Conservation (phyloP, 2,329 filamentous ascomycete genomes). For the Alternaria brassicicola region DNA sequence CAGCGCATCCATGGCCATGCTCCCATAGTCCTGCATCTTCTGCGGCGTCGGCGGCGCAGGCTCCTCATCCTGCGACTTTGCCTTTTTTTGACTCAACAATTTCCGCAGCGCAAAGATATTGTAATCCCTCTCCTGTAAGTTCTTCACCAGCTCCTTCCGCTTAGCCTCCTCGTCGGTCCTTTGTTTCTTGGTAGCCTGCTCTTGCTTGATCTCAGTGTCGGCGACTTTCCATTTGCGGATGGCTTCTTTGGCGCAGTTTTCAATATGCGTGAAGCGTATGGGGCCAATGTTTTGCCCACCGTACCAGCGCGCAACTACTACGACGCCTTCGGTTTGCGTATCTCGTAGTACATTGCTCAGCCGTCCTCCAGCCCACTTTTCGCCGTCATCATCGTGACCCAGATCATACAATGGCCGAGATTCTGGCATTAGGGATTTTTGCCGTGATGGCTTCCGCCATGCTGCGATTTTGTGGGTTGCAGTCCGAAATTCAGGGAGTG, state of each 20-base stretch:
- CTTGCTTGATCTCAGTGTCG: constrained; percentile 38
- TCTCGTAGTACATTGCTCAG: constrained; percentile 56
- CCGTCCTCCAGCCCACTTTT: constrained; percentile 58
- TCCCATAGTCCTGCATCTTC: constrained; percentile 50
- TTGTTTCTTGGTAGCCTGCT: constrained; percentile 46
- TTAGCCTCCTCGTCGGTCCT: constrained; percentile 45
- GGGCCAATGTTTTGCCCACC: constrained; percentile 61
- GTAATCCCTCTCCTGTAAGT: constrained; percentile 51
- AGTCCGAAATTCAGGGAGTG: constrained; percentile 50
- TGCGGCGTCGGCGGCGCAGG: constrained; percentile 36
- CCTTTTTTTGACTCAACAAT: constrained; percentile 53
- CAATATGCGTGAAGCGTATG: constrained; percentile 60
- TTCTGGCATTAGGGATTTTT: constrained; percentile 52
- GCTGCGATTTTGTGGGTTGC: constrained; percentile 60
- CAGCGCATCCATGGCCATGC: constrained; percentile 51
- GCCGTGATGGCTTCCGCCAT: constrained; percentile 56
- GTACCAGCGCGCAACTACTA: constrained; percentile 63
- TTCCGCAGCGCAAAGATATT: constrained; percentile 56
- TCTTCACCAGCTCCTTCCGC: constrained; percentile 47
- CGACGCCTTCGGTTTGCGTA: constrained; percentile 52
- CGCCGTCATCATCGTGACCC: constrained; percentile 61
- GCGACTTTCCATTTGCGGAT: constrained; percentile 52
- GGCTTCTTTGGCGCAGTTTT: constrained; percentile 56
- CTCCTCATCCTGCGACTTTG: constrained; percentile 36
- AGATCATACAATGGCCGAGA: constrained; percentile 50